Conservation (phyloP, 2,329 filamentous ascomycete species). For the Penicillium brasilianum region DNA sequence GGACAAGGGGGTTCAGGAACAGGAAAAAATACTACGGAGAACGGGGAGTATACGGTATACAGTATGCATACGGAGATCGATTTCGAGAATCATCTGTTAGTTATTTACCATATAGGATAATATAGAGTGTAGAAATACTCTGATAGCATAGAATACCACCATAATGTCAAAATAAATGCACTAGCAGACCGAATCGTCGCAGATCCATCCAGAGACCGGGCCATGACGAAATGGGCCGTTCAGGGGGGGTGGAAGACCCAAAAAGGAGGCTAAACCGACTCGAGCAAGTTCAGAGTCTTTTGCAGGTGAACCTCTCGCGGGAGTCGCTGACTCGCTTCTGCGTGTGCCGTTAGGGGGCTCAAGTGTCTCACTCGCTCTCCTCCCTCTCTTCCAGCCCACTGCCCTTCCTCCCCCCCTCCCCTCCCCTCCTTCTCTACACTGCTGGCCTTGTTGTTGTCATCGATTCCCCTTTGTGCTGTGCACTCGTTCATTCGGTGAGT, state of each 20-base stretch:
- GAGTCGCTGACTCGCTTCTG: not conserved
- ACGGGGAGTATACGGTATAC: not conserved
- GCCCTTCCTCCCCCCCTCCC: not conserved
- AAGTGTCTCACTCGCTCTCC: not conserved
- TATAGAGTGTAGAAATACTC: not conserved
- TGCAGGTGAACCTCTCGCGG: not conserved
- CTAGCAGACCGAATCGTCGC: not conserved
- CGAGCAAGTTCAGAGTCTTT: not conserved
- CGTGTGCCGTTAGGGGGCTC: not conserved
- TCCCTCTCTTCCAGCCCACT: slow-evolving; percentile 16
- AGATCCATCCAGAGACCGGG: not conserved
- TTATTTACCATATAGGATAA: too few species aligned
- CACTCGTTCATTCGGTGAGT: slow-evolving; percentile 26
- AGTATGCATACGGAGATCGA: too few species aligned
- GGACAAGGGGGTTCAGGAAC: not conserved
- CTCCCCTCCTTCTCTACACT: not conserved
- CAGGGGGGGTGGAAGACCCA: not conserved
- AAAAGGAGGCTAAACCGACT: too few species aligned
- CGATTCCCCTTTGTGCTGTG: slow-evolving; percentile 27
- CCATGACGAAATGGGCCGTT: slow-evolving; percentile 2
- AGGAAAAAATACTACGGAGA: too few species aligned
- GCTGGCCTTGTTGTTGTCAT: slow-evolving; percentile 6
- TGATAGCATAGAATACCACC: not conserved
- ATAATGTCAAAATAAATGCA: not conserved
- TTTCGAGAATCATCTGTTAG: too few species aligned